These are phyloP conservation scores for Trypanosoma lewisi DNA, from an alignment of 208 protist species.

Conservation along the genomic window DNA sequence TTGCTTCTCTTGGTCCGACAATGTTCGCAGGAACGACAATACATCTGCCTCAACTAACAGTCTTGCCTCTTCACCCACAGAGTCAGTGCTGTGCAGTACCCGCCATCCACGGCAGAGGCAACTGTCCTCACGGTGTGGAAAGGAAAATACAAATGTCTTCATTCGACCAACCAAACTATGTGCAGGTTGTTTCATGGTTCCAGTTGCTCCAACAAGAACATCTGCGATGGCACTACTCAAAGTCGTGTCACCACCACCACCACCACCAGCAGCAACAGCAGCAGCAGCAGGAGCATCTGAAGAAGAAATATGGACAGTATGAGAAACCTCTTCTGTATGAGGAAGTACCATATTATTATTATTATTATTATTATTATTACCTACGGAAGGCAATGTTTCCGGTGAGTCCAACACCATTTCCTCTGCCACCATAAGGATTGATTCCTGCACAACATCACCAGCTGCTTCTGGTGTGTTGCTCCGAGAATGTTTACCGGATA, in stretches of 20 bases:
- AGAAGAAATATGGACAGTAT: too few species aligned
- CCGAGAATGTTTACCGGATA: too few species aligned
- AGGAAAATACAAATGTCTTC: slow-evolving; percentile 68
- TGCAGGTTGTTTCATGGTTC: neutral
- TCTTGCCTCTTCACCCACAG: slow-evolving; percentile 37
- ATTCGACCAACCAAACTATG: slow-evolving; percentile 27
- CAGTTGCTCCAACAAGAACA: neutral
- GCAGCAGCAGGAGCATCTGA: neutral
- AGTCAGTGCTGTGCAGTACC: slow-evolving; percentile 42
- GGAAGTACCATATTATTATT: too few species aligned
- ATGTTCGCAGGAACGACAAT: slow-evolving; percentile 50
- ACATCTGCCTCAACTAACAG: slow-evolving; percentile 53
- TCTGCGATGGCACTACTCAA: neutral
- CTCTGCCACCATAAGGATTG: too few species aligned
- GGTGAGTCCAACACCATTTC: too few species aligned
- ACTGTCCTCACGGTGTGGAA: slow-evolving; percentile 62
- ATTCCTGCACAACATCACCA: too few species aligned
- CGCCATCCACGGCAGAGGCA: slow-evolving; percentile 74
- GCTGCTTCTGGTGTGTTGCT: too few species aligned
- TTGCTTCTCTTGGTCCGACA: slow-evolving; percentile 38
- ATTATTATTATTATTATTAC: too few species aligned
- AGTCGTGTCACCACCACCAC: neutral
- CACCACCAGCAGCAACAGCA: neutral
- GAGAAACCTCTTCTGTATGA: too few species aligned
- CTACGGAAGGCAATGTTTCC: too few species aligned